Evolutionary conservation across 2,329 filamentous ascomycete genomes (phyloP).

Genomic region (Emmonsia crescens): DNA sequence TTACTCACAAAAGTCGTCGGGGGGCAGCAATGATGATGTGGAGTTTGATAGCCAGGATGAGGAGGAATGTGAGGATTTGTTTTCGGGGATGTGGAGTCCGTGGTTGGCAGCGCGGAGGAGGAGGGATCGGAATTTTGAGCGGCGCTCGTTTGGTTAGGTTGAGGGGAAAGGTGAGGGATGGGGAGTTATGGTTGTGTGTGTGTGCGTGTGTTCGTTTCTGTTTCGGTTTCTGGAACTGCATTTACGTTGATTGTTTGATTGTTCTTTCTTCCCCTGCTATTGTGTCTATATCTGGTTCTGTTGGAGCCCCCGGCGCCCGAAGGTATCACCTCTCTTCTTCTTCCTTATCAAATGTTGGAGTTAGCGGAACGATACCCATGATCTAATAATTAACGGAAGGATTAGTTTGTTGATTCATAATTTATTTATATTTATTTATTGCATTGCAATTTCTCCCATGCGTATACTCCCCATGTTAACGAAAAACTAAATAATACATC

Average conservation of each 20-base stretch:
- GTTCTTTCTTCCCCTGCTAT: not conserved
- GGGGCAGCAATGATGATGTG: conserved; percentile 22
- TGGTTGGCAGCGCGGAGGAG: conserved; percentile 38
- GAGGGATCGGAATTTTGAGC: conserved; percentile 28
- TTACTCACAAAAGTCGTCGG: not conserved
- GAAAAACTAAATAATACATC: not conserved
- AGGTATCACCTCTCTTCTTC: not conserved
- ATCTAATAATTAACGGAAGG: not conserved
- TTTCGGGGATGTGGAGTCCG: conserved; percentile 51
- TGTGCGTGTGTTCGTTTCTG: not conserved
- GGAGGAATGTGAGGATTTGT: conserved; percentile 56
- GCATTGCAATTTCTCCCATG: not conserved
- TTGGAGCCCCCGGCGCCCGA: not conserved
- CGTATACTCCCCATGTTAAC: not conserved
- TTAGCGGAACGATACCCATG: not conserved
- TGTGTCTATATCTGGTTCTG: not conserved
- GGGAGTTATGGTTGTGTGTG: not conserved
- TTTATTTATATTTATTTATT: too few species aligned
- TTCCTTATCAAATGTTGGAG: not conserved
- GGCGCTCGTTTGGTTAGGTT: conserved; percentile 10
- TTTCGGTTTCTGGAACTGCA: not conserved
- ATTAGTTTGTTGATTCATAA: not conserved
- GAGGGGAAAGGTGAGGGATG: not conserved
- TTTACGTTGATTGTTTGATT: not conserved
- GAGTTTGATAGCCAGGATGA: conserved; percentile 57